Conservation (phyloP, 73 alveolate species). For the Halteria grandinella region DNA sequence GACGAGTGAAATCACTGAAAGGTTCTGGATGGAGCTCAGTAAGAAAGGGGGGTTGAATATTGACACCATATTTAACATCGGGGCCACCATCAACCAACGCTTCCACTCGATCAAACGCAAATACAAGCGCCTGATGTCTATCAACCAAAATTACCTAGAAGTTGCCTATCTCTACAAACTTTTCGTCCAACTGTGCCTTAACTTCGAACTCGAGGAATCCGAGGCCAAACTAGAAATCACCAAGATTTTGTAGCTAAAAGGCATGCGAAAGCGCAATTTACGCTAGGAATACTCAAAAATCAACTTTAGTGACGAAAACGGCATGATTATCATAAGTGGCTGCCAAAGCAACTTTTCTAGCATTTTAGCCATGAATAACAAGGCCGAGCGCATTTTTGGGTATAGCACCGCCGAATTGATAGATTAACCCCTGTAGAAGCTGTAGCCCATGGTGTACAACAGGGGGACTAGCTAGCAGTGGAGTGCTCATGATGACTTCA, state of each 20-base stretch:
- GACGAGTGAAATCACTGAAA: slow-evolving; percentile 48
- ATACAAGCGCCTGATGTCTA: slow-evolving; percentile 25
- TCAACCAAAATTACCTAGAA: slow-evolving; percentile 32
- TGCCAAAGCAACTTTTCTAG: slow-evolving; percentile 38
- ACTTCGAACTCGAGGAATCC: slow-evolving; percentile 46
- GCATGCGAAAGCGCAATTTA: slow-evolving; percentile 38
- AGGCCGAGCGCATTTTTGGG: slow-evolving; percentile 49
- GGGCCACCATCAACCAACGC: slow-evolving; percentile 30
- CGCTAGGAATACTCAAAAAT: slow-evolving; percentile 35
- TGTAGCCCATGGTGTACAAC: slow-evolving; percentile 38
- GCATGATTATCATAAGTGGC: slow-evolving; percentile 46
- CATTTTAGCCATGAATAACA: slow-evolving; percentile 51
- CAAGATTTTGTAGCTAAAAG: slow-evolving; percentile 34
- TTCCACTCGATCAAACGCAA: slow-evolving; percentile 29
- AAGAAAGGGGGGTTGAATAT: slow-evolving; percentile 40
- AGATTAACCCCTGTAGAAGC: slow-evolving; percentile 16
- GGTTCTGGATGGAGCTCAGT: slow-evolving; percentile 49
- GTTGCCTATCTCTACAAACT: slow-evolving; percentile 48
- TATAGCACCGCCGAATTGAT: slow-evolving; percentile 43
- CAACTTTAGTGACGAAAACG: slow-evolving; percentile 51
- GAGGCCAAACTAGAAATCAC: slow-evolving; percentile 56
- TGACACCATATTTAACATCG: slow-evolving; percentile 39
- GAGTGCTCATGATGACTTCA: slow-evolving; percentile 33
- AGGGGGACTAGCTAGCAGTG: too few relatives aligned
- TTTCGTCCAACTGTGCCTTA: slow-evolving; percentile 28